A percentile compares a stretch with the other conserved stretches of the same genome.
phyloP scores from a whole-genome alignment of 495 filamentous ascomycete species.

The Hyphodiscus hymeniophilus region DNA sequence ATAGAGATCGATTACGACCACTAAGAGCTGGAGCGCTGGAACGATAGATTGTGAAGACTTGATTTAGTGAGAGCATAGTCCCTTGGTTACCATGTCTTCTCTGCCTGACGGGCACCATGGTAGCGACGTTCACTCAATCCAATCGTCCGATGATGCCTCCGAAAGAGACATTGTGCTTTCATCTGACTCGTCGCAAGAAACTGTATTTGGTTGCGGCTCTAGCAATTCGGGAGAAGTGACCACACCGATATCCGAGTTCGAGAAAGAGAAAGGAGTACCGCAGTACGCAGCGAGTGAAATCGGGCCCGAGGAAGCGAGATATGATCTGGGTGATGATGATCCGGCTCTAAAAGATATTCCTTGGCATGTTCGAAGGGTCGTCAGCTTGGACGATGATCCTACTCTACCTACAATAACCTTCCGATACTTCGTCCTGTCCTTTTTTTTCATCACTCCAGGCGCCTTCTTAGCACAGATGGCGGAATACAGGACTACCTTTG shows the following conservation, averaged over 20 bases:
- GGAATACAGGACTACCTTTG: slow-evolving; percentile 46
- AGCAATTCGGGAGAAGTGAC: not conserved
- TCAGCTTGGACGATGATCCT: slow-evolving; percentile 26
- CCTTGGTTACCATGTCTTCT: too few species aligned
- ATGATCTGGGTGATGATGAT: slow-evolving; percentile 31
- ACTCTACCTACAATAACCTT: slow-evolving; percentile 1
- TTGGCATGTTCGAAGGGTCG: slow-evolving; percentile 40
- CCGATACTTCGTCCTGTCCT: slow-evolving; percentile 5
- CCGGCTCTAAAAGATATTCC: slow-evolving; percentile 38
- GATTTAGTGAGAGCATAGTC: not conserved
- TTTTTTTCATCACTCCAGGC: slow-evolving; percentile 10
- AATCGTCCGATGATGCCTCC: not conserved
- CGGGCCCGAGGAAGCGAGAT: slow-evolving; percentile 10
- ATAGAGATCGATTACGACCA: not conserved
- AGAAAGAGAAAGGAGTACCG: slow-evolving; percentile 5
- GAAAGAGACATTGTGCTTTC: not conserved
- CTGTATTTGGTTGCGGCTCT: not conserved
- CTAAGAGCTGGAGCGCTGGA: not conserved
- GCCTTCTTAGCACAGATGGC: slow-evolving; percentile 27
- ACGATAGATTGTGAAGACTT: not conserved
- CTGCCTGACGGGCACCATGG: not conserved
- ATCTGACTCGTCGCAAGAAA: slow-evolving; percentile 3
- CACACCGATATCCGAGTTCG: slow-evolving; percentile 1
- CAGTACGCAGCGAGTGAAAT: not conserved
- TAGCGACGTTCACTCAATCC: not conserved